Evolutionary conservation across 306 rosid species (phyloP).

Genomic region (Prunus davidiana): DNA sequence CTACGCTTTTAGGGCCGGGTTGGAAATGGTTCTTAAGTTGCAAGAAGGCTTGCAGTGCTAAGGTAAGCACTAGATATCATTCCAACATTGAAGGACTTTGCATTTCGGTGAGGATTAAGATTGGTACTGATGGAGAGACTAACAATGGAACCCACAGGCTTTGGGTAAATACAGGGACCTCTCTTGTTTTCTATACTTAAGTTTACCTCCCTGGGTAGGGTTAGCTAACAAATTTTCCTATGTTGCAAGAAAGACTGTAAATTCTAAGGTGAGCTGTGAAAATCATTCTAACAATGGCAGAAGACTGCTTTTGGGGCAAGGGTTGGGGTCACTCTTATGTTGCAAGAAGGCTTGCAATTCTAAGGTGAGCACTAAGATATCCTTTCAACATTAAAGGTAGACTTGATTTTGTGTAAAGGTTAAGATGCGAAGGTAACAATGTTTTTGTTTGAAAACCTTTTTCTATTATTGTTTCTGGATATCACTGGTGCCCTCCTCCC

Average conservation of each 20-base stretch:
- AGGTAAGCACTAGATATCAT: not conserved
- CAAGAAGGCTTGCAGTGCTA: not conserved
- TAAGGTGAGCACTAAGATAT: constrained; percentile 2
- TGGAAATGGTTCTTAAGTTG: not conserved
- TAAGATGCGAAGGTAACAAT: not conserved
- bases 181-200: not conserved
- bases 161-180: not conserved
- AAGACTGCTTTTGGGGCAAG: not conserved
- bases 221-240: too few relatives aligned
- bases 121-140: not conserved
- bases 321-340: not conserved
- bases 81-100: not conserved
- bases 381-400: not conserved
- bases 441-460: not conserved
- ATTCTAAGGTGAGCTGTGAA: not conserved
- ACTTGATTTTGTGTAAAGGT: not conserved
- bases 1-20: not conserved
- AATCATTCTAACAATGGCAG: not conserved
- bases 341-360: not conserved
- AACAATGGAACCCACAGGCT: too few relatives aligned
- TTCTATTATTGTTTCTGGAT: not conserved
- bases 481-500: not conserved
- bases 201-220: not conserved
- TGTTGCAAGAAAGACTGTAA: not conserved
- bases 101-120: not conserved